phyloP scores from a whole-genome alignment of 2,329 filamentous ascomycete species.

The Trichoderma endophyticum region DNA sequence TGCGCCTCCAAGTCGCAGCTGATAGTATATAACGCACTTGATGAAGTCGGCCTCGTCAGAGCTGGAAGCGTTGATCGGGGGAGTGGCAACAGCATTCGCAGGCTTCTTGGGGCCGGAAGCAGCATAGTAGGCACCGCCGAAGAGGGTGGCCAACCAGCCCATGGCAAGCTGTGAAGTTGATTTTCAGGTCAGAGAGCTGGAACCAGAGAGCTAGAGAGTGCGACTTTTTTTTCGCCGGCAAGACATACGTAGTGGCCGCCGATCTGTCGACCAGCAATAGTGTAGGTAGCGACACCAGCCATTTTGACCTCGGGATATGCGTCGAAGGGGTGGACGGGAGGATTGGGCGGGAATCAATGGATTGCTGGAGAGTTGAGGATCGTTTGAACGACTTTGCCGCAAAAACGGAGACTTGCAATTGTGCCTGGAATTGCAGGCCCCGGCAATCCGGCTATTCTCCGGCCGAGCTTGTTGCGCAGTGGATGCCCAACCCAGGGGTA shows the following conservation, averaged over 20 bases:
- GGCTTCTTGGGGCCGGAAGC: constrained; percentile 44
- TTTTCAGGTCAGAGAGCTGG: constrained; percentile 22
- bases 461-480: constrained; percentile 18
- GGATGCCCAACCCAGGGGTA: neutral
- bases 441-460: constrained; percentile 28
- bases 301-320: constrained; percentile 28
- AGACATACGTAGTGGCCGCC: constrained; percentile 59
- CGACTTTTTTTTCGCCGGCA: constrained; percentile 22
- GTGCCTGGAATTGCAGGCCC: constrained; percentile 36
- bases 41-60: constrained; percentile 64
- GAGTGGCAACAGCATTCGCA: constrained; percentile 43
- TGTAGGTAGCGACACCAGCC: constrained; percentile 46
- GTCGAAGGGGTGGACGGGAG: constrained; percentile 10
- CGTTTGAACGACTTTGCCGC: constrained; percentile 20
- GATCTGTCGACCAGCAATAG: constrained; percentile 56
- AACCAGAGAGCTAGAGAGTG: neutral
- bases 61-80: constrained; percentile 60
- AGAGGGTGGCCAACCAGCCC: constrained; percentile 50
- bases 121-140: constrained; percentile 46
- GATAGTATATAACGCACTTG: constrained; percentile 48
- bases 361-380: constrained; percentile 11
- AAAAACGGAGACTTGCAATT: constrained; percentile 12
- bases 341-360: constrained; percentile 7
- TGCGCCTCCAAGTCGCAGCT: neutral
- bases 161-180: constrained; percentile 51